Percentiles rank a stretch among this genome's conserved stretches.
Conservation (phyloP, 2,329 filamentous ascomycete genomes). For the Xylariales sp. region DNA sequence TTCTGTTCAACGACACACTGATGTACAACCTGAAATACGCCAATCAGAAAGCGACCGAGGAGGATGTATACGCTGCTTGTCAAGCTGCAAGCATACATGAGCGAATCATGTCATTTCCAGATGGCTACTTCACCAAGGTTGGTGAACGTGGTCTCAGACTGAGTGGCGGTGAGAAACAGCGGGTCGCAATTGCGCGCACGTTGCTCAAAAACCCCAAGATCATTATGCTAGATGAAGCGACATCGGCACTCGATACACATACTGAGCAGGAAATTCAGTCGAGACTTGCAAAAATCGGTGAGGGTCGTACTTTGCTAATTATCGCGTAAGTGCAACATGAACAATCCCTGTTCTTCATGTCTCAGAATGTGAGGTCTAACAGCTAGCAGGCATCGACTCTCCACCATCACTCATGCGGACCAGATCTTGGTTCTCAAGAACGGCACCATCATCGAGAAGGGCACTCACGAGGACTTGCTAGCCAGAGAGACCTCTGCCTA, state of each 20-base stretch:
- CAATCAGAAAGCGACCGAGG: conserved; percentile 72
- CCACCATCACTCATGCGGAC: conserved; percentile 80
- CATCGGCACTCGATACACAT: conserved; percentile 83
- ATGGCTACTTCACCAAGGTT: conserved; percentile 84
- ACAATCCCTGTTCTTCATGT: too few species aligned
- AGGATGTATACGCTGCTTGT: conserved; percentile 78
- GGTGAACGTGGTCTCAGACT: conserved; percentile 83
- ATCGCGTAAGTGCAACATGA: conserved; percentile 68
- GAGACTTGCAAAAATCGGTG: conserved; percentile 74
- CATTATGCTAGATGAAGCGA: conserved; percentile 90
- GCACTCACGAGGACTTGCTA: conserved; percentile 74
- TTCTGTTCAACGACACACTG: conserved; percentile 87
- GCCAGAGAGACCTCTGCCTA: conserved; percentile 63
- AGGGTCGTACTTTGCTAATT: conserved; percentile 86
- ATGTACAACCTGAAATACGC: conserved; percentile 96
- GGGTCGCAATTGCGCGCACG: conserved; percentile 87
- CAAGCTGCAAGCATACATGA: conserved; percentile 88
- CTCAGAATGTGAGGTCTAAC: too few species aligned
- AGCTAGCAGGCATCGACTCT: conserved; percentile 72
- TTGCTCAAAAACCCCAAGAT: conserved; percentile 89
- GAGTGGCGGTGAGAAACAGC: conserved; percentile 89
- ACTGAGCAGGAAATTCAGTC: conserved; percentile 92
- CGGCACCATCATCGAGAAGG: conserved; percentile 72
- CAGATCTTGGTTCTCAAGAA: conserved; percentile 76
- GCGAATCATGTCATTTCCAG: conserved; percentile 82